Percentiles rank a stretch among this genome's conserved stretches.
Conservation (phyloP, 140 eudicot species). For the Cichorium intybus region DNA sequence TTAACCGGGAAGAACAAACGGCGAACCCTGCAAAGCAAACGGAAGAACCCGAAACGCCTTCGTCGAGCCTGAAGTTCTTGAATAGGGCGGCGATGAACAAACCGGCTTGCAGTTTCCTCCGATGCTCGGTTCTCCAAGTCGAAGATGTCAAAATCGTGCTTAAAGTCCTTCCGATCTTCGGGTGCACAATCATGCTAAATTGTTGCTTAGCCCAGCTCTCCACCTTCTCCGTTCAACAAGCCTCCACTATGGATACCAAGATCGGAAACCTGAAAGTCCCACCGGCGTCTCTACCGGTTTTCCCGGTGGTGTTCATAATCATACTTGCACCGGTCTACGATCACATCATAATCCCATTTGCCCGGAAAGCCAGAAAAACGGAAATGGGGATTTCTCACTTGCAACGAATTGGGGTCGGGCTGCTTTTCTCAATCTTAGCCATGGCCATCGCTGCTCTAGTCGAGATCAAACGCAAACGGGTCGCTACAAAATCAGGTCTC, state of each 20-base stretch:
- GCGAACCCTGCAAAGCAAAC: neutral
- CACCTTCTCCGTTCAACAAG: constrained; percentile 75
- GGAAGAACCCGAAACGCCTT: constrained; percentile 29
- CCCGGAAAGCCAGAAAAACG: constrained; percentile 46
- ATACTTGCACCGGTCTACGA: constrained; percentile 62
- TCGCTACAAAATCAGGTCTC: constrained; percentile 30
- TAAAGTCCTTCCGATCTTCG: constrained; percentile 57
- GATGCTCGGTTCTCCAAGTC: constrained; percentile 50
- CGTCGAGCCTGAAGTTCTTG: constrained; percentile 45
- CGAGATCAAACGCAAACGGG: constrained; percentile 53
- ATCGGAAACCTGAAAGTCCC: constrained; percentile 59
- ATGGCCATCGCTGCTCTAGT: constrained; percentile 67
- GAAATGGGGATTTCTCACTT: constrained; percentile 61
- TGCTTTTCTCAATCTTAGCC: constrained; percentile 52
- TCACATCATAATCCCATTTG: constrained; percentile 56
- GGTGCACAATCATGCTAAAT: constrained; percentile 65
- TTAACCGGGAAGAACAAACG: neutral
- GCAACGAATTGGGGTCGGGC: constrained; percentile 62
- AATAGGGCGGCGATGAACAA: constrained; percentile 45
- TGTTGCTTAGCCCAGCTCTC: constrained; percentile 76
- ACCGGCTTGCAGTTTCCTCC: constrained; percentile 37
- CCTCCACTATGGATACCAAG: constrained; percentile 63
- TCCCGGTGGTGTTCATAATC: constrained; percentile 61
- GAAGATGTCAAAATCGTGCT: constrained; percentile 66
- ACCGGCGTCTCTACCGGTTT: constrained; percentile 66